Evolutionary conservation across 1,284 basidiomycete genomes (phyloP), one percentile per base, ranked within the genome.

Genomic region (Fomitopsis palustris): DNA sequence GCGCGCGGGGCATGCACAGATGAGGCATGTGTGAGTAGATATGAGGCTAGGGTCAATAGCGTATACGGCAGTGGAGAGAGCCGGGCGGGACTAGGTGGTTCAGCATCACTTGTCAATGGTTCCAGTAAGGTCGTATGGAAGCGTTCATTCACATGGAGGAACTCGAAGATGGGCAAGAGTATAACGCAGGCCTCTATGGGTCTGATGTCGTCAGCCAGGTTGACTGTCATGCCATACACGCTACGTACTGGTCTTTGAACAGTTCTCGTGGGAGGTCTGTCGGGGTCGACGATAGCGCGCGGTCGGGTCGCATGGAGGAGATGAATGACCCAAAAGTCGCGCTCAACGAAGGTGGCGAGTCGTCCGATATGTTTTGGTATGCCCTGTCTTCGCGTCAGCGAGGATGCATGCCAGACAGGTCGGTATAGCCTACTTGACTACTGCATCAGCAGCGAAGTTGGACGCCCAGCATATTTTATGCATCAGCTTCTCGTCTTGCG

Each of bases 1-100:
- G 84, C 80, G 19, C 86, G 80, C 8, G 80, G 69, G 6, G 84
- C 82, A 2, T 78, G 77, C 0, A 79, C 75, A 3, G 86, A 82
- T 2, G 83, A 82, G 5, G 86, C 85, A 67, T 88, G 86, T 0
- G 84, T 81, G 52, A 86, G 70, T 49, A 87, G 62, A 72, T 88
- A 88, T 0, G 86, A 87, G 3, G 81, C 80, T 54, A 87, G 67
- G 2, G 82, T 79, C 55, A 87, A 62, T 19, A 85, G 65, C 14
- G 78, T 80, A 61, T 78, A 74, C 4, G 78, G 69, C 17, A 81
- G 66, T 3, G 64, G 59, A 0, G 59, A 29, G n/a, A 78, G 75
- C 7, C 73, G 58, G 8, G 63, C 62, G 29, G 65, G 61, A 19
- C 62, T 61, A 29, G 54, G 69, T 53, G 55, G 63, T 27, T 62